Percentiles rank a stretch among this genome's conserved stretches.
Conservation (phyloP, 129 eudicot genomes). For the Erigeron canadensis region DNA sequence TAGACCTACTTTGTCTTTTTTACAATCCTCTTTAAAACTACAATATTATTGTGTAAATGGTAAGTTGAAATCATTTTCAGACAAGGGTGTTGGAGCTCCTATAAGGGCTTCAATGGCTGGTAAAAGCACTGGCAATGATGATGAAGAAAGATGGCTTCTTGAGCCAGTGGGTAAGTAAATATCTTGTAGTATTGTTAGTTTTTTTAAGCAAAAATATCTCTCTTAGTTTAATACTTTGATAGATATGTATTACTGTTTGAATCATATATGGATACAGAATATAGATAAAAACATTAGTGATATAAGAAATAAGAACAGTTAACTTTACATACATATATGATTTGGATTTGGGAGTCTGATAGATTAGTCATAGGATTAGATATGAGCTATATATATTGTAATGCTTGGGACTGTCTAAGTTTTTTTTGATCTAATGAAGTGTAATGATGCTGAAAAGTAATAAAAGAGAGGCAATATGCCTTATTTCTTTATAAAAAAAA, state of each 20-base stretch:
- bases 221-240: neutral
- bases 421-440: too few relatives aligned
- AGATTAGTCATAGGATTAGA: too few relatives aligned
- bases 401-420: too few relatives aligned
- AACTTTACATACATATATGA: too few relatives aligned
- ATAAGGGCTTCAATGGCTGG: slow-evolving; percentile 47
- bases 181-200: neutral
- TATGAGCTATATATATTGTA: too few relatives aligned
- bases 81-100: slow-evolving; percentile 22
- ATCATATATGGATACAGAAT: neutral
- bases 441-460: too few relatives aligned
- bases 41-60: neutral
- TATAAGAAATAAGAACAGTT: neutral
- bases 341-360: too few relatives aligned
- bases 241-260: neutral
- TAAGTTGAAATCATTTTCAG: neutral
- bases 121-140: slow-evolving; percentile 24
- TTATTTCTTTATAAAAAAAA: too few relatives aligned
- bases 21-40: neutral
- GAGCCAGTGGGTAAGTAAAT: slow-evolving; percentile 79
- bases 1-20: neutral
- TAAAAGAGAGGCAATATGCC: too few relatives aligned
- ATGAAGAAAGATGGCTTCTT: slow-evolving; percentile 67
- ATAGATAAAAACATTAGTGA: neutral
- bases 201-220: neutral